Conservation (phyloP, 2,329 filamentous ascomycete genomes). For the Thielaviopsis ethacetica region DNA sequence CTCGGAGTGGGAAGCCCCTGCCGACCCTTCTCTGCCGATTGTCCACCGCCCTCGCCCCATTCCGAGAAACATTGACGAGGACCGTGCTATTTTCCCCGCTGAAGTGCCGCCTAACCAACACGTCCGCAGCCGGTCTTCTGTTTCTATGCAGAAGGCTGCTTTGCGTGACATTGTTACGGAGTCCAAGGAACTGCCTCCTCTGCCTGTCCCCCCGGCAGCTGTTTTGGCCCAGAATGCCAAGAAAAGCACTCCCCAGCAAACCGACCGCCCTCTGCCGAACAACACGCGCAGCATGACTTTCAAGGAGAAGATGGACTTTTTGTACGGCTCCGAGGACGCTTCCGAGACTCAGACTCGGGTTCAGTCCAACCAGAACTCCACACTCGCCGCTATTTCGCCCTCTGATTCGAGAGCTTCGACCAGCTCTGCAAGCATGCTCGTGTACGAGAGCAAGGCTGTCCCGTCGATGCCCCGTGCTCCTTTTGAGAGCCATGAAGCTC, state of each 20-base stretch:
- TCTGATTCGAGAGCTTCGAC: constrained; percentile 20
- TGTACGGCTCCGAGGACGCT: constrained; percentile 18
- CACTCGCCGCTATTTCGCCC: background rate
- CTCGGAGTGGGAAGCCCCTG: constrained; percentile 14
- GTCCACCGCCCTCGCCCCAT: constrained; percentile 41
- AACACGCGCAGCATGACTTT: constrained; percentile 42
- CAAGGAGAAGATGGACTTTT: constrained; percentile 37
- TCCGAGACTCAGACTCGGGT: constrained; percentile 18
- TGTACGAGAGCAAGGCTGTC: constrained; percentile 18
- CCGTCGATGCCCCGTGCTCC: constrained; percentile 16
- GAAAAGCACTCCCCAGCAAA: constrained; percentile 13
- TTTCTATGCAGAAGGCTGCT: constrained; percentile 29
- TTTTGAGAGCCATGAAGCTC: constrained; percentile 13
- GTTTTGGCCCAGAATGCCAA: background rate
- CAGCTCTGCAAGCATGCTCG: constrained; percentile 22
- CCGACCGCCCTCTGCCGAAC: constrained; percentile 28
- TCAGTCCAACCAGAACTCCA: constrained; percentile 18
- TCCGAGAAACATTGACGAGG: constrained; percentile 29
- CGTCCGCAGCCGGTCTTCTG: constrained; percentile 30
- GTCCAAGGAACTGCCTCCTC: constrained; percentile 34
- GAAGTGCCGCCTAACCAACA: constrained; percentile 26
- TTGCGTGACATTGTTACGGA: constrained; percentile 24
- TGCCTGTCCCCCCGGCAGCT: constrained; percentile 27
- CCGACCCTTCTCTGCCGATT: constrained; percentile 19
- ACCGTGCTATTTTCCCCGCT: constrained; percentile 31